Evolutionary conservation across 768 basidiomycete species (phyloP), one percentile per base, ranked within the genome.

Genomic region (Scleroderma bovista): DNA sequence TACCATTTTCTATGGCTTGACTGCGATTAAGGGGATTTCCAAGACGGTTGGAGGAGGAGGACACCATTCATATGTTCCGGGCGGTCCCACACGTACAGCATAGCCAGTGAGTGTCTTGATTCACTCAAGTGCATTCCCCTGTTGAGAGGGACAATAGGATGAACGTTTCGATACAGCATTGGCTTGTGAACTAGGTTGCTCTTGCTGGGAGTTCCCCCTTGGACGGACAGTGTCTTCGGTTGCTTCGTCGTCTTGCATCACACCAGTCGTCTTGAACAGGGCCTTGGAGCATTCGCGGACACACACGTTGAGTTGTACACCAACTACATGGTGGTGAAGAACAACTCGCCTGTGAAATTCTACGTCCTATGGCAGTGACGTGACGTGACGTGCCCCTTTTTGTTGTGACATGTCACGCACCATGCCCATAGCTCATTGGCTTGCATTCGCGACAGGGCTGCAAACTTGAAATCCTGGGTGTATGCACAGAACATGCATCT

Each of bases 21-120:
- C 17, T 20, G n/a, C 10, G n/a, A 10, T 20, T 39, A 16, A 7
- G n/a, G 17, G 39, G 39, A 12, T 22, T 40, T 17, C 39, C 34
- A 5, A 37, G 39, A 20, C 19, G 39, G 20, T 17, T 40, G n/a
- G 39, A 20, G 20, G 39, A 3, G 16, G 22, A 17, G 13, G 17
- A 40, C n/a, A 13, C 17, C 22, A 20, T 11, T 17, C 39, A 4
- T 17, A 40, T 40, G 39, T 17, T 20, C 17, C 13, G 22, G 23
- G 16, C 0, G n/a, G 41, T 43, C 24, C 23, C 41, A 43, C 41
- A 43, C 15, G 12, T 34, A 17, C 19, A 45, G 20, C 31, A 32
- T 41, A 22, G 48, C 20, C 19, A 43, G 52, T 53, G 52, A 53
- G 52, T 53, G 49, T 51, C 52, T 51, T 53, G 44, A 8, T 41